Percentiles rank a stretch among this genome's conserved stretches.
phyloP scores from a whole-genome alignment of 2,329 filamentous ascomycete genomes.

The Diaporthe caulivora region DNA sequence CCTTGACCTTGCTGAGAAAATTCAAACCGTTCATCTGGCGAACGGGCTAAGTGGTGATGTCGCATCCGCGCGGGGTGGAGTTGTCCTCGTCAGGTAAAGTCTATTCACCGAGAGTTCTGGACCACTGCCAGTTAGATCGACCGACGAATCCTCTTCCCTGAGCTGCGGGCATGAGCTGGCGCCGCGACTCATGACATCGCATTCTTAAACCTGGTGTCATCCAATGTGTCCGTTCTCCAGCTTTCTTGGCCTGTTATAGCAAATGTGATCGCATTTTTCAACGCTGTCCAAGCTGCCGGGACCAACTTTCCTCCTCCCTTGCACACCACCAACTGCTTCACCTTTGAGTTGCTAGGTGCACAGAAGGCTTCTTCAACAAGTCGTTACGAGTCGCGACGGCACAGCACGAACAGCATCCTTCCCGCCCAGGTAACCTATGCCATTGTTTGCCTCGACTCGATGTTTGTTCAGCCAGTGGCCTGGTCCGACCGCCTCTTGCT shows the following conservation, averaged over 20 bases:
- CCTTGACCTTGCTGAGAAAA: not conserved
- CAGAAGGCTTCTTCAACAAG: not conserved
- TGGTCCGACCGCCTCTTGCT: not conserved
- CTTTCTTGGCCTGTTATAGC: not conserved
- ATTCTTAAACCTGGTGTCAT: not conserved
- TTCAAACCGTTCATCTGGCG: not conserved
- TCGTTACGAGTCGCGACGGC: not conserved
- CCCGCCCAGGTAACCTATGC: not conserved
- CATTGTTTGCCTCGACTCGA: not conserved
- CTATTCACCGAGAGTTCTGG: constrained; percentile 20
- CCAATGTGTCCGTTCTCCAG: not conserved
- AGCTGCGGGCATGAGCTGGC: not conserved
- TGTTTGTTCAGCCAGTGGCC: not conserved
- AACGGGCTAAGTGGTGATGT: not conserved
- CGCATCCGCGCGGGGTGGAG: not conserved
- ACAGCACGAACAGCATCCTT: not conserved
- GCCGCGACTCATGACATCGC: constrained; percentile 20
- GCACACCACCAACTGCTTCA: not conserved
- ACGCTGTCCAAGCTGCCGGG: not conserved
- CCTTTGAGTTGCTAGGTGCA: not conserved
- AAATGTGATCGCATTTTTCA: not conserved
- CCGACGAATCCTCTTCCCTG: not conserved
- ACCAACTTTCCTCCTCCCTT: not conserved
- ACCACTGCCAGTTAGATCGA: not conserved
- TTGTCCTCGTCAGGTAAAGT: not conserved